Percentiles rank a stretch among this genome's conserved stretches.
Conservation (phyloP, 306 rosid species). For the Datisca glomerata region DNA sequence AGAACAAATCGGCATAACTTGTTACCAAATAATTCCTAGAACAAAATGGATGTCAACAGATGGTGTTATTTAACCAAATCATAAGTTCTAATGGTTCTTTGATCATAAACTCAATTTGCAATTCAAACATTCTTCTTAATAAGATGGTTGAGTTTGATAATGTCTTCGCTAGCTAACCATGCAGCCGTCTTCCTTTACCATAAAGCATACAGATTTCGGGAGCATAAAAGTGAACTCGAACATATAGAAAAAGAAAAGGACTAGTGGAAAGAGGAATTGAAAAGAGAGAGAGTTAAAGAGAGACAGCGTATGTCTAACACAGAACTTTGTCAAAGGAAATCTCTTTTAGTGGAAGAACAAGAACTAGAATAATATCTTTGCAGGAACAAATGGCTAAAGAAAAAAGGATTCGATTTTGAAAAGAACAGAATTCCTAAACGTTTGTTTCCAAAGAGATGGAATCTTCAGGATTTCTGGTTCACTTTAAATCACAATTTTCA, state of each 20-base stretch:
- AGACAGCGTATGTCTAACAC: neutral
- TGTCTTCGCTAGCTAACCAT: no score
- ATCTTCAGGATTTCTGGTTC: constrained; percentile 16
- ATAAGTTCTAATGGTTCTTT: neutral
- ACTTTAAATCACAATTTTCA: constrained; percentile 14
- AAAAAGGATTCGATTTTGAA: neutral
- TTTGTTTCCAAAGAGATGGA: constrained; percentile 15
- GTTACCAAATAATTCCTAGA: constrained; percentile 12
- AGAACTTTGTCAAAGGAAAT: constrained; percentile 4
- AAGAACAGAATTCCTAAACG: constrained; percentile 31
- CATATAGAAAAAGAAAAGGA: neutral
- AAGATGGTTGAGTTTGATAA: no score
- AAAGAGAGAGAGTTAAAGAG: constrained; percentile 9
- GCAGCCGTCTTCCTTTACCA: no score
- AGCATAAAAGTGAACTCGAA: neutral
- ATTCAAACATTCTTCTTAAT: no score
- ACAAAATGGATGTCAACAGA: constrained; percentile 11
- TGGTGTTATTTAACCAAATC: constrained; percentile 21
- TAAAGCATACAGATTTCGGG: no score
- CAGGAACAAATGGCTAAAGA: constrained; percentile 16
- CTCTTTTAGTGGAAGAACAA: neutral
- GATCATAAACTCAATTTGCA: no score
- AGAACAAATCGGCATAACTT: constrained; percentile 32
- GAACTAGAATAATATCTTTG: constrained; percentile 37
- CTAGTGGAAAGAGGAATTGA: no score